Conservation (phyloP, 2,329 filamentous ascomycete species). For the Fusarium temperatum region DNA sequence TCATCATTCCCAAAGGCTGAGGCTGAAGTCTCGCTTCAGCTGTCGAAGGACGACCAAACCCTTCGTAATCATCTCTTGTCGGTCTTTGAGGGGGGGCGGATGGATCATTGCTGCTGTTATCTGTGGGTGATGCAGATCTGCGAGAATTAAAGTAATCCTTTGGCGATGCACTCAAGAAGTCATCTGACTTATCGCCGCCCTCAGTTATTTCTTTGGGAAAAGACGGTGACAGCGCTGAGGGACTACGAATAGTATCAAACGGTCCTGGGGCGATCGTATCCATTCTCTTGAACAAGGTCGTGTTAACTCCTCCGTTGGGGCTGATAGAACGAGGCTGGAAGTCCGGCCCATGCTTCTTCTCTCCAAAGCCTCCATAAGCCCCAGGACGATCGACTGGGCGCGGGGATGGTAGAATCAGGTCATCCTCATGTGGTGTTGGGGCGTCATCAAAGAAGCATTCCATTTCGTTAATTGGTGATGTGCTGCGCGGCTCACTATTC, state of each 20-base stretch:
- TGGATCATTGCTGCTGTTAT: constrained; percentile 38
- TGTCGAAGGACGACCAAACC: constrained; percentile 61
- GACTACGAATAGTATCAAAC: constrained; percentile 62
- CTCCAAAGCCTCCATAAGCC: constrained; percentile 59
- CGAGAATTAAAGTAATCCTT: constrained; percentile 18
- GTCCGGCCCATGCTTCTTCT: constrained; percentile 44
- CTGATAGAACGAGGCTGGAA: constrained; percentile 37
- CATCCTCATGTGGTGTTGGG: constrained; percentile 54
- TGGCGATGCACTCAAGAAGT: constrained; percentile 34
- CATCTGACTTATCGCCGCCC: constrained; percentile 24
- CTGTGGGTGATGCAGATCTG: constrained; percentile 20
- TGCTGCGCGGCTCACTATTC: constrained; percentile 67
- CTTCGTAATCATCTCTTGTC: constrained; percentile 65
- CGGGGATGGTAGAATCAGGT: constrained; percentile 50
- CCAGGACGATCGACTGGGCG: constrained; percentile 53
- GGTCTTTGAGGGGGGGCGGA: constrained; percentile 52
- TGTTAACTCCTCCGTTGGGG: constrained; percentile 34
- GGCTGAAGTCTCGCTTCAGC: constrained; percentile 49
- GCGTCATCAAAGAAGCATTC: constrained; percentile 57
- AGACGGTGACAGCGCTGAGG: constrained; percentile 46
- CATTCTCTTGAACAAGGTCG: constrained; percentile 66
- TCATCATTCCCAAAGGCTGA: constrained; percentile 50
- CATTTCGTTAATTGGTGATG: constrained; percentile 64
- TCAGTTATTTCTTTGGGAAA: constrained; percentile 40
- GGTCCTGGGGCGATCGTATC: constrained; percentile 73